A percentile compares a stretch with the other conserved stretches of the same genome.
Conservation (phyloP, 805 yeast species). For the Ogataea paraovalis region DNA sequence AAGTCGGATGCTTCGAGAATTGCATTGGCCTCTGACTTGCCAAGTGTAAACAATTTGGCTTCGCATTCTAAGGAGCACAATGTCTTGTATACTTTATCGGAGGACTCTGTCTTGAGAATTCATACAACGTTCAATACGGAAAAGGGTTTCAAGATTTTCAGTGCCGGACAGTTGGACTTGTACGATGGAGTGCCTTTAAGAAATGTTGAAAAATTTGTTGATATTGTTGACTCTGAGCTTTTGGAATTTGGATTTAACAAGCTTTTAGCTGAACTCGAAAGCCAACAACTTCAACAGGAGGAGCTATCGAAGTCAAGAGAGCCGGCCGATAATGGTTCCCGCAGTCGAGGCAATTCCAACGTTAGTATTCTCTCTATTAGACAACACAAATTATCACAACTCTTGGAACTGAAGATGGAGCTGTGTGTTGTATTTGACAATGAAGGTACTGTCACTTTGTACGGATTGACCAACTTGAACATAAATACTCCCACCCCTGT, state of each 20-base stretch:
- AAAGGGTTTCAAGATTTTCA: slow-evolving; percentile 51
- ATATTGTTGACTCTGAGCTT: slow-evolving; percentile 36
- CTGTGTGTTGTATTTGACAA: slow-evolving; percentile 42
- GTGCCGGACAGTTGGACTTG: slow-evolving; percentile 50
- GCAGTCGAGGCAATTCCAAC: slow-evolving; percentile 17
- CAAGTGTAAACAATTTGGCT: slow-evolving; percentile 4
- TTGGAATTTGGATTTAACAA: slow-evolving; percentile 28
- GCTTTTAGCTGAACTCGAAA: slow-evolving; percentile 18
- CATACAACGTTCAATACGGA: slow-evolving; percentile 67
- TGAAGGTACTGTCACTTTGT: slow-evolving; percentile 39
- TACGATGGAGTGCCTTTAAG: slow-evolving; percentile 12
- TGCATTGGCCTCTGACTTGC: slow-evolving; percentile 5
- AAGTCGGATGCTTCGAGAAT: slow-evolving; percentile 17
- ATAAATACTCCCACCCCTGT: slow-evolving; percentile 45
- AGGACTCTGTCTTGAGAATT: slow-evolving; percentile 55
- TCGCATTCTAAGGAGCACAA: slow-evolving; percentile 35
- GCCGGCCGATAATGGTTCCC: slow-evolving; percentile 2
- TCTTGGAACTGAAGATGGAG: slow-evolving; percentile 27
- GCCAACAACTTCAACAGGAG: slow-evolving; percentile 3
- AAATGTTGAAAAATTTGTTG: slow-evolving; percentile 19
- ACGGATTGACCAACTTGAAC: slow-evolving; percentile 48
- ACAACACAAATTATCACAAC: slow-evolving; percentile 24
- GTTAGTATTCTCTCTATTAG: slow-evolving; percentile 7
- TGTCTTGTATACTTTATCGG: slow-evolving; percentile 60
- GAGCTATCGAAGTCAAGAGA: neutral